Evolutionary conservation across 2,329 filamentous ascomycete species (phyloP), one percentile per base, ranked within the genome.

Genomic region (Fusarium nisikadoi): DNA sequence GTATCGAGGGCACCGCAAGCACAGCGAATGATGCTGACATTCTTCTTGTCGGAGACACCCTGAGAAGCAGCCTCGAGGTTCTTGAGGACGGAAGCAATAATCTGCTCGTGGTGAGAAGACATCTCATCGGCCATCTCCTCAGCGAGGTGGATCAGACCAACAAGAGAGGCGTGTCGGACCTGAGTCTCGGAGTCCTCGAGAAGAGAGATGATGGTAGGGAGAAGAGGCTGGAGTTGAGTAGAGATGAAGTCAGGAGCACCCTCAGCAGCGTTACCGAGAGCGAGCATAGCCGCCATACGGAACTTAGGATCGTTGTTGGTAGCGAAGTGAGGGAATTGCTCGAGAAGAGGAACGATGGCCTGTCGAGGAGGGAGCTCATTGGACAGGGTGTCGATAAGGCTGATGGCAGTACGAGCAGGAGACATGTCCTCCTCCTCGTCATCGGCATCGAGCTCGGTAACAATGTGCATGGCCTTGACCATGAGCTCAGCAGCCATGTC

Each of bases 191-290:
- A 86, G 79, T 99, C 96, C 79, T 94, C 88, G 42, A 99, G 89
- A 13, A 98, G 88, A 78, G 90, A 91, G 64, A 98, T 87, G 65
- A 98, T 91, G 75, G 93, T 87, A 53, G 96, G 96, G 81, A 98
- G 90, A 74, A 98, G 92, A 73, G 92, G 89, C 78, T 92, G 88
- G 70, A 98, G 89, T 83, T 99, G 96, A 25, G 95, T 97, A 72
- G 94, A 94, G 79, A 98, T 94, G 83, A 98, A 99, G 82, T 99
- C 96, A 20, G 96, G 96, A 35, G 96, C 95, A 76, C 96, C 96
- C 86, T 98, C 96, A 58, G 97, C 95, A 76, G 94, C 95, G 86
- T 95, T 97, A 66, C 95, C 95, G 9, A 99, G 89, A 53, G 95
- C 92, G 70, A 98, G 88, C 79, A 98, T 96, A 83, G 93, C 95